Base-by-base conservation (phyloP, 2,329 filamentous ascomycete species). In the Fusarium fujikuroi region DNA sequence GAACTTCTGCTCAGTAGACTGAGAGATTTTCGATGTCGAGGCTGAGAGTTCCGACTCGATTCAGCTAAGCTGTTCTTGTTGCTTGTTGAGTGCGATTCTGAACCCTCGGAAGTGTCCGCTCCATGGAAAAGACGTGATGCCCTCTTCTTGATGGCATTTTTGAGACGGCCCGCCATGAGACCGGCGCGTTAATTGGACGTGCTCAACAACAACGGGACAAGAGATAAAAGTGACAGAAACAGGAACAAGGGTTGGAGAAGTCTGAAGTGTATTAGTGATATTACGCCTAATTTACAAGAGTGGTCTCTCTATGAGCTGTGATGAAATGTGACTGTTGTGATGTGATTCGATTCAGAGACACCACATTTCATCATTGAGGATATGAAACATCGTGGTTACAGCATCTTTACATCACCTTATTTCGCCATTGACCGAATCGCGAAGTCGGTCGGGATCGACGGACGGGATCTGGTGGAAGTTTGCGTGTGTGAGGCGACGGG, bases 131-230 rank as follows among this genome's bases (percentile, higher is more conserved):
- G 63, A 23, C 74, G 74, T 23, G 66, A 73, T 63, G 60, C 60
- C 59, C 72, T 50, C 63, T 67, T 76, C 50, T 66, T 72, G 72
- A 76, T 60, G 52, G 60, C 56, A 65, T 68, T 49, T 47, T 68
- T 76, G 43, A 76, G 43, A 34, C 72, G 64, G 50, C 52, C 37
- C 52, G 74, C 69, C 73, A 73, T 69, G 32, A 30, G 60, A 57
- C 23, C 30, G 39, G 30, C n/a, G 50, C n/a, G 40, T 61, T 52
- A 44, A 28, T 56, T 23, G 54, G 23, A 25, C 12, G 25, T 56
- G 19, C 21, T 28, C 30, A 37, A 44, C 34, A 34, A 30, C n/a
- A 32, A 43, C 16, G 25, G 34, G 28, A 44, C 9, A n/a, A 25
- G 18, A 47, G 34, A 18, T n/a, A 43, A 36, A 25, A 37, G 40